Evolutionary conservation across 768 basidiomycete genomes (phyloP), one percentile per base, ranked within the genome.

Genomic region (Tephrocybe rancida): DNA sequence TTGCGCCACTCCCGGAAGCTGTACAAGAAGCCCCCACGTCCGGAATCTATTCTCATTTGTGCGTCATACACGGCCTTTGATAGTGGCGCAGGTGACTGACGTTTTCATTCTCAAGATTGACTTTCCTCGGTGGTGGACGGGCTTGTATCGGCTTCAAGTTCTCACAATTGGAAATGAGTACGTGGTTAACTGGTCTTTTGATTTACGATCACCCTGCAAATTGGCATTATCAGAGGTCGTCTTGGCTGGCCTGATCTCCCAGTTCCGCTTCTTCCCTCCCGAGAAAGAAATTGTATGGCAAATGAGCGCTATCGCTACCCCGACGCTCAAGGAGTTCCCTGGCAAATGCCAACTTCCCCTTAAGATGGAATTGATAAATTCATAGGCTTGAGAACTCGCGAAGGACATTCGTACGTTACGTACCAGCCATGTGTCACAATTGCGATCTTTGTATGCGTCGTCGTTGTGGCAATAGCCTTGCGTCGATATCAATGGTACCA

Each of bases 141-240:
- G 57, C 70, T 0, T 73, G 72, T 65, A 71, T 75, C 26, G 73
- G 70, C 5, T 70, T 72, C 59, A 71, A 73, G 57, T 73, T 74
- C 54, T 62, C 73, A 3, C 65, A 73, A 48, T 55, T 73, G 13
- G 72, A 73, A 56, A 73, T 72, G 54, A 73, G 73, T 73, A 47
- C 18, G 71, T 62, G 35, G n/a, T n/a, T n/a, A n/a, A n/a, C n/a
- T n/a, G n/a, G n/a, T n/a, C 14, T 16, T 16, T 16, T 37, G 14
- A 13, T 32, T 16, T 37, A 37, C 14, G n/a, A 37, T 16, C 11
- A 9, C 16, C 35, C 4, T 37, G 16, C n/a, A 13, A 7, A 37
- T 16, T 5, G 10, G 11, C 4, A 37, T 7, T 8, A 5, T 14
- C 44, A 67, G 65, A 67, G 58, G 56, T 64, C 24, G 61, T 65